These are phyloP conservation scores for Zoysia pacifica DNA, from an alignment of 176 grass and related monocot species.

Conservation along the genomic window DNA sequence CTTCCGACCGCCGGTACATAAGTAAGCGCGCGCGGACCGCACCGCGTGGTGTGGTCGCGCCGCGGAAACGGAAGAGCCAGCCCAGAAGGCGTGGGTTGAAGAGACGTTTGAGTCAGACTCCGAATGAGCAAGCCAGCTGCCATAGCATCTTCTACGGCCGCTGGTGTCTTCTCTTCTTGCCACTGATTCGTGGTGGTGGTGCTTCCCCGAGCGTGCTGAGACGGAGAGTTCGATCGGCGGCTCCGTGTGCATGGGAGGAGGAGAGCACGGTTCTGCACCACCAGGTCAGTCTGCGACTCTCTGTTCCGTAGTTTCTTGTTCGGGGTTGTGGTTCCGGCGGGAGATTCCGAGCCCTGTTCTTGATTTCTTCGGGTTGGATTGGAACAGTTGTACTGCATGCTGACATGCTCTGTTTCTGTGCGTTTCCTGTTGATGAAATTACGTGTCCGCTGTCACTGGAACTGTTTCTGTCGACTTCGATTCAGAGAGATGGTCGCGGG, in stretches of 20 bases:
- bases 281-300: not conserved
- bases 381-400: no score
- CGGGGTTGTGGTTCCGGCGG: not conserved
- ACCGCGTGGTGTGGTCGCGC: not conserved
- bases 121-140: no score
- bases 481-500: not conserved
- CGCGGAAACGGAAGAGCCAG: slow-evolving; percentile 25
- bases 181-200: not conserved
- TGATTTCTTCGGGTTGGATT: not conserved
- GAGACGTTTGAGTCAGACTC: not conserved
- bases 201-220: not conserved
- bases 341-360: not conserved
- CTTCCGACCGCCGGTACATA: slow-evolving; percentile 24
- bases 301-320: not conserved
- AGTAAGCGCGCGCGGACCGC: not conserved
- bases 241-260: slow-evolving; percentile 13
- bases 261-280: not conserved
- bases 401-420: not conserved
- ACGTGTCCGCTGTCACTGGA: not conserved
- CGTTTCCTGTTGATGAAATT: not conserved
- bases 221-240: not conserved
- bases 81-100: slow-evolving; percentile 2
- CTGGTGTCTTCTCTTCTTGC: not conserved
- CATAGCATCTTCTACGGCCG: no score
- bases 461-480: not conserved